phyloP scores from a whole-genome alignment of 2,329 filamentous ascomycete genomes.

The Truncatella angustata region DNA sequence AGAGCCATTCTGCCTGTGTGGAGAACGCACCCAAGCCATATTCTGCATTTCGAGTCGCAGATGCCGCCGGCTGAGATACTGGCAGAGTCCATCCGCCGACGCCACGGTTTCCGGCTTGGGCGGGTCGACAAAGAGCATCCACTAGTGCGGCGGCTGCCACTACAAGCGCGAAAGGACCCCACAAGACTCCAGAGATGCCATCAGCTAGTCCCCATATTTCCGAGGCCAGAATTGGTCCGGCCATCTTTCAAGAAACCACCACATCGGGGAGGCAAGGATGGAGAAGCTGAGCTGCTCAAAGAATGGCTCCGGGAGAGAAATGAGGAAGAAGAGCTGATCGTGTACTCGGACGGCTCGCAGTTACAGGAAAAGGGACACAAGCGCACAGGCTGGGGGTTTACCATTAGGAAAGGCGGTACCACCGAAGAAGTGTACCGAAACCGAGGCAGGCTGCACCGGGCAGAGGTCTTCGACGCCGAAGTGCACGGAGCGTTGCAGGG shows the following conservation, averaged over 20 bases:
- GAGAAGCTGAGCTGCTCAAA: background rate
- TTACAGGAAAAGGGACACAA: background rate
- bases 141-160: background rate
- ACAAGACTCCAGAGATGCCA: background rate
- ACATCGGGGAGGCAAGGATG: background rate
- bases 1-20: too few relatives aligned
- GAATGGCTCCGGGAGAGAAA: background rate
- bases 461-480: background rate
- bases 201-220: background rate
- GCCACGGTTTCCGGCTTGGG: background rate
- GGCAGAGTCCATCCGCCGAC: background rate
- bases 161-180: background rate
- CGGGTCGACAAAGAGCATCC: background rate
- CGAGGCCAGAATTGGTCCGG: background rate
- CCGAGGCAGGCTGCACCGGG: background rate
- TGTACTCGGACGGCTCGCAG: background rate
- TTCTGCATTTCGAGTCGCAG: background rate
- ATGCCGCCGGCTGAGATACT: background rate
- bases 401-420: background rate
- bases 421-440: background rate
- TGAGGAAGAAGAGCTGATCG: background rate
- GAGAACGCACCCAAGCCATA: too few relatives aligned
- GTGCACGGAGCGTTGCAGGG: background rate
- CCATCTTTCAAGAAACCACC: background rate
- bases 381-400: background rate